Conservation (phyloP, 768 basidiomycete species). For the Collybia sordida region DNA sequence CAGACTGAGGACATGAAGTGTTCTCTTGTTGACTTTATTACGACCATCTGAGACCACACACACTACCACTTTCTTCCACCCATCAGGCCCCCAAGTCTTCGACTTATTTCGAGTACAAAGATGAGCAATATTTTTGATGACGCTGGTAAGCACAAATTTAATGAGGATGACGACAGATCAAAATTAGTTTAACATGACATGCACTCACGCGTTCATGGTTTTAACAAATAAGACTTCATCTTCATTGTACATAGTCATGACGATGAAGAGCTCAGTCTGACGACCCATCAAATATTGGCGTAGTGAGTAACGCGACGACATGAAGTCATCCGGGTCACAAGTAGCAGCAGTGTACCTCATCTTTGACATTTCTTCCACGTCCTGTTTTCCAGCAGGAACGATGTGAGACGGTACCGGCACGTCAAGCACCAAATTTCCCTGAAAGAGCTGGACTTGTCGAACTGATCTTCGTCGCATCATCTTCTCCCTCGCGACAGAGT, state of each 20-base stretch:
- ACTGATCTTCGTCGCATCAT: constrained; percentile 81
- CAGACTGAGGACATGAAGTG: constrained; percentile 83
- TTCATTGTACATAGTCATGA: constrained; percentile 97
- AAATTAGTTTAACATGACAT: background rate
- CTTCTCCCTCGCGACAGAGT: constrained; percentile 70
- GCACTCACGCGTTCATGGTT: constrained; percentile 81
- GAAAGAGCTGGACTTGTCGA: constrained; percentile 74
- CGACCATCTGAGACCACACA: constrained; percentile 87
- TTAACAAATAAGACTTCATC: constrained; percentile 75
- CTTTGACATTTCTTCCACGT: constrained; percentile 75
- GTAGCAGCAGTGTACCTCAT: constrained; percentile 89
- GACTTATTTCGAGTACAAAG: constrained; percentile 69
- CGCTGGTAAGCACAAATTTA: constrained; percentile 39
- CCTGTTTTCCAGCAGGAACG: constrained; percentile 60
- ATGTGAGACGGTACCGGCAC: constrained; percentile 79
- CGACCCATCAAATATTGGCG: constrained; percentile 78
- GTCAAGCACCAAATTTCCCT: constrained; percentile 86
- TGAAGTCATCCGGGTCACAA: constrained; percentile 88
- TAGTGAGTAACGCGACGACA: constrained; percentile 73
- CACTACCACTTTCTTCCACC: constrained; percentile 90
- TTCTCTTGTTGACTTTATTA: constrained; percentile 85
- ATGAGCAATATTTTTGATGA: constrained; percentile 85
- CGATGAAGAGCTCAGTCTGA: constrained; percentile 89
- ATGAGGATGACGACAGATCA: constrained; percentile 3
- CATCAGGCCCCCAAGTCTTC: constrained; percentile 84